Percentiles rank a stretch among this genome's conserved stretches.
Conservation (phyloP, 768 basidiomycete species). For the Serendipita sp. region DNA sequence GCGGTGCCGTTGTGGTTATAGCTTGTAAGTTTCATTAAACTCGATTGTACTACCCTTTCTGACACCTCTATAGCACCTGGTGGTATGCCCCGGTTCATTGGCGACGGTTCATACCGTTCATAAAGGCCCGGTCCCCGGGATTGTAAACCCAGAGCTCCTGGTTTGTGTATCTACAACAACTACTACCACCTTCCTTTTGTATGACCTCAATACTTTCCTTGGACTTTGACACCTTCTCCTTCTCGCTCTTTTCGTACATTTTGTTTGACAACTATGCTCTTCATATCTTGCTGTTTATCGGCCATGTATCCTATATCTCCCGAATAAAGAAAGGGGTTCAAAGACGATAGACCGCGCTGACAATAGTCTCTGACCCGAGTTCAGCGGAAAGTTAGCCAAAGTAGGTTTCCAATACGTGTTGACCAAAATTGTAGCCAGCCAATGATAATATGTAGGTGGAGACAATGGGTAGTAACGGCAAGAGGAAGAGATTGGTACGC, state of each 20-base stretch:
- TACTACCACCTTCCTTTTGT: background rate
- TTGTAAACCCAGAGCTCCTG: background rate
- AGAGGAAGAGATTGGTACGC: slow-evolving; percentile 77
- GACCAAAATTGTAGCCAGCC: slow-evolving; percentile 80
- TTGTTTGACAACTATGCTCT: background rate
- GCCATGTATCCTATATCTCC: too few species aligned
- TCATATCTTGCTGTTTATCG: background rate
- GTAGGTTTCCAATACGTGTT: slow-evolving; percentile 62
- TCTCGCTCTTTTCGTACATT: background rate
- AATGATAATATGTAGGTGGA: slow-evolving; percentile 73
- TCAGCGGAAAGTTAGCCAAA: slow-evolving; percentile 34
- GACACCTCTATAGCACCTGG: background rate
- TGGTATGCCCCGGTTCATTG: slow-evolving; percentile 2
- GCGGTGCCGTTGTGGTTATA: slow-evolving; percentile 1
- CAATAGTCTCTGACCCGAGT: too few species aligned
- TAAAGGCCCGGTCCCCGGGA: background rate
- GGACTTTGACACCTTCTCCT: background rate
- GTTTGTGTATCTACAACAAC: background rate
- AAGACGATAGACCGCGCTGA: too few species aligned
- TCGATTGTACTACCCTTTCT: background rate
- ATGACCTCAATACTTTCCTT: background rate
- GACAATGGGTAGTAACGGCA: slow-evolving; percentile 76
- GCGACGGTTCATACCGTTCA: background rate
- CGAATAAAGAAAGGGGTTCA: too few species aligned
- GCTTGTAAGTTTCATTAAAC: background rate